Conservation (phyloP, 2,329 filamentous ascomycete species). For the Immersiporthe knoxdaviesiana region DNA sequence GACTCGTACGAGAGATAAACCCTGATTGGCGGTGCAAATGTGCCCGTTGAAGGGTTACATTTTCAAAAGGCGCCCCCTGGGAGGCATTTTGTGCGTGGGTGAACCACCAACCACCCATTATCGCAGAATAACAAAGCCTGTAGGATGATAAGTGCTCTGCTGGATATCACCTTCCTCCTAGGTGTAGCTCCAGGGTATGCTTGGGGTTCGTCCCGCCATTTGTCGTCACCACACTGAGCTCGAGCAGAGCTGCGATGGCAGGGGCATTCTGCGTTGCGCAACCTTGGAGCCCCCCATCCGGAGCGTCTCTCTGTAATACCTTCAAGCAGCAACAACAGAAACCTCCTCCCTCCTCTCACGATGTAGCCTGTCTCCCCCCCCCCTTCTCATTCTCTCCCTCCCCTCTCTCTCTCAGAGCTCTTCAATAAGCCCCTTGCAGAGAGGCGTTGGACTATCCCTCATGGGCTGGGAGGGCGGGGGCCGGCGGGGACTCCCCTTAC, state of each 20-base stretch:
- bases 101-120: conserved; percentile 8
- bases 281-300: not conserved
- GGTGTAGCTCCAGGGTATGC: conserved; percentile 12
- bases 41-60: not conserved
- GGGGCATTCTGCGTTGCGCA: not conserved
- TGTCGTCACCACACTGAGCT: not conserved
- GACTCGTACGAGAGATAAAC: conserved; percentile 19
- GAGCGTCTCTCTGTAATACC: not conserved
- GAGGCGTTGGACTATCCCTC: not conserved
- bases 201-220: not conserved
- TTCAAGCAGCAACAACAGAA: not conserved
- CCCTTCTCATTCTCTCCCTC: no score
- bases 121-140: not conserved
- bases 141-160: not conserved
- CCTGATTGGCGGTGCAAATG: not conserved
- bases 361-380: no score
- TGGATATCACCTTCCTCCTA: conserved; percentile 21
- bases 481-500: not conserved
- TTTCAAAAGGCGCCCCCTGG: not conserved
- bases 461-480: not conserved
- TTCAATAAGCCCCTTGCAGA: not conserved
- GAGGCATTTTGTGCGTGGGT: not conserved
- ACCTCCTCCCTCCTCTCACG: not conserved
- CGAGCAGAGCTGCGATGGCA: not conserved
- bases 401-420: not conserved